Percentiles rank a stretch among this genome's conserved stretches.
Conservation (phyloP, 805 yeast species). For the Wickerhamiella spandovensis region DNA sequence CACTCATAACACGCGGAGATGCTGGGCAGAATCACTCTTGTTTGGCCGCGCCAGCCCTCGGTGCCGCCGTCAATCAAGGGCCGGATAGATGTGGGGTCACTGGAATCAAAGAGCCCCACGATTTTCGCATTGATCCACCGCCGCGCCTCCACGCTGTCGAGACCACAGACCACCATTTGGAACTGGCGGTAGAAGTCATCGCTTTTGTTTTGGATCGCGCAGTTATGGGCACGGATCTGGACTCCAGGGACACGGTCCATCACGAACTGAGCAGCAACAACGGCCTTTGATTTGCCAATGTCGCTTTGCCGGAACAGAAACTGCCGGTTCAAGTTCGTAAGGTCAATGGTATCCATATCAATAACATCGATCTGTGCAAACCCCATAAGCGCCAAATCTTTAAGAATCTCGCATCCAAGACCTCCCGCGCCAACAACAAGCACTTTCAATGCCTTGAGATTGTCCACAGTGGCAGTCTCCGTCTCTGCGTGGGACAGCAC, state of each 20-base stretch:
- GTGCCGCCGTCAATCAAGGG: slow-evolving; percentile 91
- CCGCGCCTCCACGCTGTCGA: slow-evolving; percentile 82
- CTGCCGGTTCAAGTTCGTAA: slow-evolving; percentile 66
- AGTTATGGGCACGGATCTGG: slow-evolving; percentile 43
- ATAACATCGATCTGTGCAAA: slow-evolving; percentile 51
- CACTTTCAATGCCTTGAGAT: slow-evolving; percentile 7
- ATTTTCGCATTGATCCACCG: slow-evolving; percentile 73
- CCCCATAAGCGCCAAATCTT: slow-evolving; percentile 58
- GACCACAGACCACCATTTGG: slow-evolving; percentile 66
- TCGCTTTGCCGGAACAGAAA: slow-evolving; percentile 50
- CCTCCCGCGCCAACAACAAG: slow-evolving; percentile 66
- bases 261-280: slow-evolving; percentile 48
- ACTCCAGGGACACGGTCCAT: slow-evolving; percentile 30
- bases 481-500: not conserved
- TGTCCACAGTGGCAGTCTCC: slow-evolving; percentile 28
- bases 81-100: slow-evolving; percentile 35
- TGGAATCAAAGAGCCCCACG: slow-evolving; percentile 45
- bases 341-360: slow-evolving; percentile 73
- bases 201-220: slow-evolving; percentile 52
- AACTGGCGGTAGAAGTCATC: slow-evolving; percentile 53
- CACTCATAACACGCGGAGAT: slow-evolving; percentile 89
- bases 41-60: slow-evolving; percentile 87
- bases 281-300: slow-evolving; percentile 54
- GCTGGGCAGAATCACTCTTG: slow-evolving; percentile 75
- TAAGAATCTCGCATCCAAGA: slow-evolving; percentile 66